These are phyloP conservation scores for Aspergillus pseudotamarii DNA, from an alignment of 2,329 filamentous ascomycete genomes.

Conservation along the genomic window DNA sequence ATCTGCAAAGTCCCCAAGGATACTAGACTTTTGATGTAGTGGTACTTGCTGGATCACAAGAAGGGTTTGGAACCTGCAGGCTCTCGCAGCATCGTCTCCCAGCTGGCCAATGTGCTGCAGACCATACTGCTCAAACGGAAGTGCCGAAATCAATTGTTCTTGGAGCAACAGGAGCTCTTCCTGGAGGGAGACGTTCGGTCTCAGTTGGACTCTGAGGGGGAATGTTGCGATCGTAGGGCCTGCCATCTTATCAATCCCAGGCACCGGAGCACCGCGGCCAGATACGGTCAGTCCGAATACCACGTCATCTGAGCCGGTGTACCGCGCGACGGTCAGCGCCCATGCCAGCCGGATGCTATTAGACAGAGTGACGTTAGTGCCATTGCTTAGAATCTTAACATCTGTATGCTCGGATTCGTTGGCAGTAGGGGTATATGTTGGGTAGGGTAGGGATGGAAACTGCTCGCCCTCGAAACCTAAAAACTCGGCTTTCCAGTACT, in stretches of 20 bases:
- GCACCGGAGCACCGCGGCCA: neutral
- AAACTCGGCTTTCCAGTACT: neutral
- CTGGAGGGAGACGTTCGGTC: neutral
- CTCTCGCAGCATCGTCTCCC: constrained; percentile 44
- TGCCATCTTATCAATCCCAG: neutral
- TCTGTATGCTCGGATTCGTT: too few relatives aligned
- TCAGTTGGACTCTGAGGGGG: neutral
- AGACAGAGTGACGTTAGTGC: neutral
- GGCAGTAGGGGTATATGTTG: too few relatives aligned
- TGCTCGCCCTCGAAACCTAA: neutral
- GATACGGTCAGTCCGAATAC: neutral
- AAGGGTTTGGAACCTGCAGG: constrained; percentile 43
- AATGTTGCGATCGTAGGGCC: constrained; percentile 1
- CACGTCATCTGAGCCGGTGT: neutral
- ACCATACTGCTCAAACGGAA: constrained; percentile 54
- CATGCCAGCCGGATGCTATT: neutral
- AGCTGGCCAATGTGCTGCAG: constrained; percentile 53
- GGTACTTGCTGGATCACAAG: constrained; percentile 28
- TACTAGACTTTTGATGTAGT: neutral
- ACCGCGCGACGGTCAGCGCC: neutral
- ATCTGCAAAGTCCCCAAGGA: neutral
- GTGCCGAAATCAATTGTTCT: neutral
- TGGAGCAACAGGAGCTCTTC: neutral
- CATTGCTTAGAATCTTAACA: too few relatives aligned
- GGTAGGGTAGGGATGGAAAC: too few relatives aligned